phyloP scores from a whole-genome alignment of 768 basidiomycete species.

The Suillus ampliporus region DNA sequence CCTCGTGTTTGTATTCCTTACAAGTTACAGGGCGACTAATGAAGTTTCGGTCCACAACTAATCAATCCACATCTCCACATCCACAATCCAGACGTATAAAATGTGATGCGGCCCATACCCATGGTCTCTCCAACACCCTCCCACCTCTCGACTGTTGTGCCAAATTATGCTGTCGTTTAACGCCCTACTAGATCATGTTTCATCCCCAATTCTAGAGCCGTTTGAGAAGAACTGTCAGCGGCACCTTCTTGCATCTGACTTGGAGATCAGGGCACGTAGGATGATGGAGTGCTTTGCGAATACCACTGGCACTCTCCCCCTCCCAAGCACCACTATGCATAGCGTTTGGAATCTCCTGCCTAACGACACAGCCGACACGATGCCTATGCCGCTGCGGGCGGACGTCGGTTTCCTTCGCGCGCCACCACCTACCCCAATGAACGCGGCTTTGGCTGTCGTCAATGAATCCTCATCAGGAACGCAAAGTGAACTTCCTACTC shows the following conservation, averaged over 20 bases:
- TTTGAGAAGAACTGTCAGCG: slow-evolving; percentile 19
- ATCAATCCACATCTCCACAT: slow-evolving; percentile 5
- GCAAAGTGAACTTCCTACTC: slow-evolving; percentile 5
- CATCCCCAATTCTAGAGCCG: slow-evolving; percentile 13
- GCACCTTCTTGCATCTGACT: slow-evolving; percentile 20
- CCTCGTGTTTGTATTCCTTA: slow-evolving; percentile 34
- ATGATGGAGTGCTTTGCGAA: slow-evolving; percentile 25
- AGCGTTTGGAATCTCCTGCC: slow-evolving; percentile 33
- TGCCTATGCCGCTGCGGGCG: slow-evolving; percentile 17
- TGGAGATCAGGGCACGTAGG: slow-evolving; percentile 19
- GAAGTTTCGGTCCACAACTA: slow-evolving; percentile 31
- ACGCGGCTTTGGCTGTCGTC: slow-evolving; percentile 8
- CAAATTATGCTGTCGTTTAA: not conserved
- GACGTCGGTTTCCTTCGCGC: slow-evolving; percentile 10
- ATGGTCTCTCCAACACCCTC: not conserved
- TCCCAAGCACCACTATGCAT: slow-evolving; percentile 21
- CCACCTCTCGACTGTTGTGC: not conserved
- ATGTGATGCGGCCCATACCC: not conserved
- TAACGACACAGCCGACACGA: slow-evolving; percentile 22
- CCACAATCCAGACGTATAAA: slow-evolving; percentile 22
- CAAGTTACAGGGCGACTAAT: slow-evolving; percentile 16
- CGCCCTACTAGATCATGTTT: slow-evolving; percentile 16
- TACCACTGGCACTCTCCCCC: slow-evolving; percentile 17
- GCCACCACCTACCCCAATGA: slow-evolving; percentile 29
- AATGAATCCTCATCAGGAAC: slow-evolving; percentile 1